Evolutionary conservation across 2,329 filamentous ascomycete species (phyloP).

Genomic region (Xylariaceae sp.): DNA sequence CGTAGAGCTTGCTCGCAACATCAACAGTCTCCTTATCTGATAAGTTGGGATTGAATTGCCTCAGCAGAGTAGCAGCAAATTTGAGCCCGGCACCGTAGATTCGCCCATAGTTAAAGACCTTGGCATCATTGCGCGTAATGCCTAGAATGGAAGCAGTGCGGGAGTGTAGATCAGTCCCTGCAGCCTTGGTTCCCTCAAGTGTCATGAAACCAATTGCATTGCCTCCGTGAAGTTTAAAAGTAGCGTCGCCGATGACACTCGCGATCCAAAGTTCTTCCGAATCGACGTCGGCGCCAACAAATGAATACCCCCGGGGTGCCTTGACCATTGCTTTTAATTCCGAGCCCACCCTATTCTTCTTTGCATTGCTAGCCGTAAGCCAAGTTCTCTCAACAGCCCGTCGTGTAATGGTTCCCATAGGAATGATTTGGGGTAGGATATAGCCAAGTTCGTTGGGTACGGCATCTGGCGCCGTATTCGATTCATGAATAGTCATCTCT

Average conservation of each 20-base stretch:
- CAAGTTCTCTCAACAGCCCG: constrained; percentile 96
- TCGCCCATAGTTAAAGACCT: constrained; percentile 97
- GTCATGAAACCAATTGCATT: constrained; percentile 99
- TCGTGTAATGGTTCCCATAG: constrained; percentile 96
- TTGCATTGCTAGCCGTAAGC: constrained; percentile 96
- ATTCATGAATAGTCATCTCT: constrained; percentile 57
- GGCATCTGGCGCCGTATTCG: constrained; percentile 43
- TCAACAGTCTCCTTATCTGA: constrained; percentile 73
- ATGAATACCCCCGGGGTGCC: constrained; percentile 83
- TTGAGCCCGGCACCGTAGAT: constrained; percentile 97
- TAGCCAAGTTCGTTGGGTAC: constrained; percentile 55
- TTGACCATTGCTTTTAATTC: constrained; percentile 96
- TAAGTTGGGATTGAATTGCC: constrained; percentile 86
- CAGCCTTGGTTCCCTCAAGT: constrained; percentile 88
- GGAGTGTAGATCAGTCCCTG: constrained; percentile 90
- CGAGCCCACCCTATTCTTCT: constrained; percentile 90
- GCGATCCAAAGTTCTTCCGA: constrained; percentile 98
- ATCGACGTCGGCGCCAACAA: constrained; percentile 96
- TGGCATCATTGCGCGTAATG: constrained; percentile 91
- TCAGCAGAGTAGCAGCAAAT: constrained; percentile 82
- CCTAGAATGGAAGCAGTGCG: constrained; percentile 88
- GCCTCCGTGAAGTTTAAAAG: constrained; percentile 90
- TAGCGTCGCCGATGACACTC: constrained; percentile 87
- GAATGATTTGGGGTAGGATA: constrained; percentile 91
- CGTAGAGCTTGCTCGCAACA: constrained; percentile 77